Evolutionary conservation across 2,329 filamentous ascomycete genomes (phyloP), one percentile per base, ranked within the genome.

Genomic region (Aspergillus fijiensis): DNA sequence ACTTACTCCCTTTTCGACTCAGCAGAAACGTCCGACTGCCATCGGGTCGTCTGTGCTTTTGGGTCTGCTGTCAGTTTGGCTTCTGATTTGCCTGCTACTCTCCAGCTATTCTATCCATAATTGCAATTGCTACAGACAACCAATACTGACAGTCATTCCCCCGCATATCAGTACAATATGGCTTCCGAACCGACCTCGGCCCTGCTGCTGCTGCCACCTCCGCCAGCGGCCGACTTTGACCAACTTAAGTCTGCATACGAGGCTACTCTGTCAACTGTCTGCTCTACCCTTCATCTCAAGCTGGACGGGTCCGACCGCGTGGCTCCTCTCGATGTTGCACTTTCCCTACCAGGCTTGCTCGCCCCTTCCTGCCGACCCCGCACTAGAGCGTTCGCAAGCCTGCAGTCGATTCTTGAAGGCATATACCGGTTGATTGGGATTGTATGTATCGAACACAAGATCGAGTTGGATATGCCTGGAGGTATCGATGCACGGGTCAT

Each of bases 391-490:
- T 96, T 92, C 83, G 72, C 81, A 35, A 77, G 82, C n/a, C 84
- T 87, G 0, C 92, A 96, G 74, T 81, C 83, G n/a, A 80, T 94
- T 5, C 77, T 97, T 23, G 89, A 90, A 2, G 85, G 85, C 27
- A 72, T 96, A 25, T 98, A 98, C 81, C 87, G 87, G 68, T 82
- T 97, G 53, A 80, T 95, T 58, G 89, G 89, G 35, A 79, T 87
- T 50, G 80, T 91, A n/a, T 91, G 89, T 63, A 85, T 87, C 12
- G 82, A 86, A 65, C 79, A 85, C 51, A 79, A 79, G 79, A 78
- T 88, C 74, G 77, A 90, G 75, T 72, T 91, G 76, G 80, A 85
- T 79, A 85, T 86, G 39, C 82, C 86, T 0, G 87, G 87, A 50
- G 89, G 90, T 25, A 84, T 96, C 16, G 92, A 97, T 75, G 83